These are phyloP conservation scores for Schoenoplectus triqueter DNA, from an alignment of 202 grass and related monocot genomes.

Conservation along the genomic window DNA sequence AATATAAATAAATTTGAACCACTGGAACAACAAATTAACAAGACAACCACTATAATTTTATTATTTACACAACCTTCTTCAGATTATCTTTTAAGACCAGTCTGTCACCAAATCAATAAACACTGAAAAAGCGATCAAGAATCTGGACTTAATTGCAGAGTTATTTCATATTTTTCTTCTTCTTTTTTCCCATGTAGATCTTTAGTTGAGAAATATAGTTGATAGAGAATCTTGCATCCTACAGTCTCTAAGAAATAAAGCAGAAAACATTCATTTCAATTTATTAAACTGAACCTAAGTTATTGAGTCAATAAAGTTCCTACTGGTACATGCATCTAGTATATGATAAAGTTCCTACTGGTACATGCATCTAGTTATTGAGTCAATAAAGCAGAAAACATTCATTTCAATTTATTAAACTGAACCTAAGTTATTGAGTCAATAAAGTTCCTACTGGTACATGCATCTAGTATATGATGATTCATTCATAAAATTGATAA, in stretches of 20 bases:
- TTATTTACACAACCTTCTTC: neutral
- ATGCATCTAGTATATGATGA: neutral
- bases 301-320: no score
- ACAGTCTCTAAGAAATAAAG: neutral
- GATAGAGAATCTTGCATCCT: neutral
- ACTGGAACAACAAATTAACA: neutral
- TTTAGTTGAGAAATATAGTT: neutral
- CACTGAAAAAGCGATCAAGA: neutral
- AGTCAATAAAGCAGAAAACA: neutral
- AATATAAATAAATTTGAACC: neutral
- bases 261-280: neutral
- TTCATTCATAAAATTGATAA: neutral
- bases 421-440: no score
- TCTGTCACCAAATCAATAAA: neutral
- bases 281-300: no score
- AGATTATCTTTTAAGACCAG: neutral
- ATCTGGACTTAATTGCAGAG: neutral
- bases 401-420: neutral
- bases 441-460: neutral
- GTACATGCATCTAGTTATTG: no score
- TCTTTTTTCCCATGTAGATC: neutral
- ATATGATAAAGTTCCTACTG: no score
- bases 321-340: no score
- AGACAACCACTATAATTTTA: no score
- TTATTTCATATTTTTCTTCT: neutral